A percentile compares a stretch with the other conserved stretches of the same genome.
Evolutionary conservation across 768 basidiomycete species (phyloP).

Genomic region (Tulasnella sp.): DNA sequence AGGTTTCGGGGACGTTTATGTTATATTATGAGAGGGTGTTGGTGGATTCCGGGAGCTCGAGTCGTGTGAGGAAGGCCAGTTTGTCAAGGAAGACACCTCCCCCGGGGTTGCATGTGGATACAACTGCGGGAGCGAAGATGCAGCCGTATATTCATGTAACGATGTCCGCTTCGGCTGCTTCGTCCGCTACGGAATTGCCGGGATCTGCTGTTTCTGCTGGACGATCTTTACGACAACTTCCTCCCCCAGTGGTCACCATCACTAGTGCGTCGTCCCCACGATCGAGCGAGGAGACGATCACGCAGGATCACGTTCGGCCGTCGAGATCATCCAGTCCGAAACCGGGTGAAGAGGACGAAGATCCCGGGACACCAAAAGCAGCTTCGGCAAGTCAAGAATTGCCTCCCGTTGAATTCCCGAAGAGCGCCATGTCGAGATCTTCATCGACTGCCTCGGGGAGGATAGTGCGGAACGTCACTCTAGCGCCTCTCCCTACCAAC

Average conservation of each 20-base stretch:
- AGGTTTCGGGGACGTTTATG: slow-evolving; percentile 78
- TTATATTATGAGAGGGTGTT: slow-evolving; percentile 81
- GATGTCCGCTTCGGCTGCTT: not conserved
- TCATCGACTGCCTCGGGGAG: not conserved
- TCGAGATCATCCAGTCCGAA: not conserved
- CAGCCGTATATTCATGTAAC: not conserved
- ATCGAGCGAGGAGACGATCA: slow-evolving; percentile 13
- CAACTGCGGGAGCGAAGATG: not conserved
- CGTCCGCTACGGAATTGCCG: too few species aligned
- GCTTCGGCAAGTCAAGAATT: not conserved
- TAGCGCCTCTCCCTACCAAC: not conserved
- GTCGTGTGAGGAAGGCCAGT: not conserved
- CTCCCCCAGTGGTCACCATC: not conserved
- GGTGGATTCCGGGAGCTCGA: not conserved
- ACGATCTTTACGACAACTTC: not conserved
- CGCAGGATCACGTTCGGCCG: not conserved
- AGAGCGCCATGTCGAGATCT: not conserved
- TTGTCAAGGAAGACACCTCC: not conserved
- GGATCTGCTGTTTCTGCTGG: not conserved
- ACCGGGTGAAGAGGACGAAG: not conserved
- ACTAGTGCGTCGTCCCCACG: not conserved
- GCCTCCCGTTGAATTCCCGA: not conserved
- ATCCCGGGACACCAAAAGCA: not conserved
- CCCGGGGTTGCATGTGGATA: not conserved
- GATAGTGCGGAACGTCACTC: slow-evolving; percentile 1